Base-by-base conservation (phyloP, 306 rosid species). In the Prunus dulcis region DNA sequence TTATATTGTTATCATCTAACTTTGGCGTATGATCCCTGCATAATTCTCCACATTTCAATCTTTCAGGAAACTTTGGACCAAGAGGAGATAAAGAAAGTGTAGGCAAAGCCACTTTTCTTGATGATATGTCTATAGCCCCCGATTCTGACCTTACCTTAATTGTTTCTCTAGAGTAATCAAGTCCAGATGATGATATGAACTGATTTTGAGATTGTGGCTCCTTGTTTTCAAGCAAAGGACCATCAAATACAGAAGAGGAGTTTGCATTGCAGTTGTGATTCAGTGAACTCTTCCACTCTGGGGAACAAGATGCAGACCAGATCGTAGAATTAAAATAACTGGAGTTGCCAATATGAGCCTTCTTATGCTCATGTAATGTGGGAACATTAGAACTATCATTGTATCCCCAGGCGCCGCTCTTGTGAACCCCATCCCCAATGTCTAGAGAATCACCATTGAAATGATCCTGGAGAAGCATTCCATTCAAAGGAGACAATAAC, bases 21-120 rank as follows among this genome's bases (percentile, higher is more conserved):
- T 74, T 65, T 34, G 71, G 28, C 50, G 30, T 70, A 78, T 38
- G 63, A 69, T 76, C 83, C 53, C 61, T 71, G 77, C 58, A 64
- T 53, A 50, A 52, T 65, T 58, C 82, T 62, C 64, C 78, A 32
- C 74, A 67, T 17, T 84, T 83, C 68, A 53, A 73, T 82, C 78
- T 82, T 86, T 77, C 79, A 73, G 81, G 69, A 47, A 69, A 72
- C 56, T 81, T 84, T 71, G 85, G 92, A 71, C 96, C 91, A 63
- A 90, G 86, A 55, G 98, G 96, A 77, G 96, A 93, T 72, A 89
- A 74, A 56, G 93, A 89, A 69, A 80, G 78, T 28, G 89, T 77
- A 28, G 89, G 86, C 12, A 88, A 78, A 28, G 71, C 63, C 56
- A 46, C 78, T 57, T 76, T 82, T 46, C 69, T 78, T 18, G 73